Percentiles rank a stretch among this genome's conserved stretches.
phyloP scores from a whole-genome alignment of 225 moss, liverwort and hornwort species.

The Asterella californica region DNA sequence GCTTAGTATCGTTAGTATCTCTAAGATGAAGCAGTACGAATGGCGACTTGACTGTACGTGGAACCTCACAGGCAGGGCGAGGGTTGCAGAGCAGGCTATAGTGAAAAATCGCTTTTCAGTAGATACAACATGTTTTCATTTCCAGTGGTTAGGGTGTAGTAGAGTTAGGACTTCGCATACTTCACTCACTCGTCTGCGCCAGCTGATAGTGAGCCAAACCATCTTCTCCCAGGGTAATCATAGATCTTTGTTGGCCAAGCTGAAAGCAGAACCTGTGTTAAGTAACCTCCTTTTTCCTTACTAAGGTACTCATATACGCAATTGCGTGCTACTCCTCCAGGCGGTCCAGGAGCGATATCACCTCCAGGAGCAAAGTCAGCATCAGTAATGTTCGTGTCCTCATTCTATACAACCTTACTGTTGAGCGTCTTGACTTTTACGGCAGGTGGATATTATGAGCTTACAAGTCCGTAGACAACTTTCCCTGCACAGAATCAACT shows the following conservation, averaged over 20 bases:
- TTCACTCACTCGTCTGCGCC: too few species aligned
- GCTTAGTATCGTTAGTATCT: background rate
- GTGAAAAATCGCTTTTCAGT: too few species aligned
- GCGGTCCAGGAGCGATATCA: background rate
- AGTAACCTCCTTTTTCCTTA: too few species aligned
- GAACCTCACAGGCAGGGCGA: background rate
- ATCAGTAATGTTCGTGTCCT: background rate
- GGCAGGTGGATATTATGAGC: background rate
- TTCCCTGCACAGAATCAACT: background rate
- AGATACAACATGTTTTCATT: too few species aligned
- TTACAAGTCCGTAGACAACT: background rate
- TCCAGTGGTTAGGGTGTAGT: too few species aligned
- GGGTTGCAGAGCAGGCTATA: background rate
- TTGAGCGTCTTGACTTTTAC: background rate
- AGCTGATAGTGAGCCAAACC: too few species aligned
- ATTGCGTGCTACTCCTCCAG: constrained; percentile 2
- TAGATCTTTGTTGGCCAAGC: too few species aligned
- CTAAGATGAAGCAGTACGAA: background rate
- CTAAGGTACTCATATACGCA: background rate
- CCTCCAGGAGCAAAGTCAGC: background rate
- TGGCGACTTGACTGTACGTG: background rate
- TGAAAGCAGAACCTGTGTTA: too few species aligned
- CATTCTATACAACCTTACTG: background rate
- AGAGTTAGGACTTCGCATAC: too few species aligned
- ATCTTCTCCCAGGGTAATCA: too few species aligned